Evolutionary conservation across 768 basidiomycete species (phyloP), one percentile per base, ranked within the genome.

Genomic region (Xanthoconium stramineum): DNA sequence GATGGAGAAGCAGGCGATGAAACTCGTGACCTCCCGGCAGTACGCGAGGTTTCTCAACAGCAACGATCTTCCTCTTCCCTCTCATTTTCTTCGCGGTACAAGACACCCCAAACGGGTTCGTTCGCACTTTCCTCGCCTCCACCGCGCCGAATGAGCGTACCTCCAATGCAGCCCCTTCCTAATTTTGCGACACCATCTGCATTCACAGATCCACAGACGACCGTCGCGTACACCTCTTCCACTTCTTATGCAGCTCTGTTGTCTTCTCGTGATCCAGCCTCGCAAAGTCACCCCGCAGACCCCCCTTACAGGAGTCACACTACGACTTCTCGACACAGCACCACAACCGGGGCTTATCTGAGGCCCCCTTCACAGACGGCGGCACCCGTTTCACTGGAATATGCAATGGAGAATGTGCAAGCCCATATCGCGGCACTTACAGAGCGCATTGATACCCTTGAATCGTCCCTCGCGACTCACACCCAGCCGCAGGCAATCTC

Each of bases 351-450:
- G 17, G 35, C 38, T 12, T 70, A 77, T 33, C 59, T 68, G 11
- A 73, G 80, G 44, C 78, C 83, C 4, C 72, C 76, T 24, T 82
- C 85, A 9, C 72, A 76, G 19, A 40, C 46, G 6, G 20, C 46
- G 6, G 20, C 39, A 33, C 56, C 61, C 4, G 33, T 62, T 20
- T 56, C 70, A 43, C 75, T 95, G 51, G 92, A 94, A 69, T 81
- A 81, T 45, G 89, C 89, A 0, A 75, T 94, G 19, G 89, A 94
- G 69, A 84, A 80, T 58, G 80, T 93, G 49, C 92, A 95, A 69
- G 82, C 84, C 0, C 88, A 92, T 59, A 73, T 94, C 19, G 90
- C 90, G 0, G 91, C 91, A 7, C 78, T 94, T 43, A 84, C 81
- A 9, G 91, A 94, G 69, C 84, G 93, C 30, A 72, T 94, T n/a